Base-by-base conservation (phyloP, 768 basidiomycete species). In the Mycena venus region DNA sequence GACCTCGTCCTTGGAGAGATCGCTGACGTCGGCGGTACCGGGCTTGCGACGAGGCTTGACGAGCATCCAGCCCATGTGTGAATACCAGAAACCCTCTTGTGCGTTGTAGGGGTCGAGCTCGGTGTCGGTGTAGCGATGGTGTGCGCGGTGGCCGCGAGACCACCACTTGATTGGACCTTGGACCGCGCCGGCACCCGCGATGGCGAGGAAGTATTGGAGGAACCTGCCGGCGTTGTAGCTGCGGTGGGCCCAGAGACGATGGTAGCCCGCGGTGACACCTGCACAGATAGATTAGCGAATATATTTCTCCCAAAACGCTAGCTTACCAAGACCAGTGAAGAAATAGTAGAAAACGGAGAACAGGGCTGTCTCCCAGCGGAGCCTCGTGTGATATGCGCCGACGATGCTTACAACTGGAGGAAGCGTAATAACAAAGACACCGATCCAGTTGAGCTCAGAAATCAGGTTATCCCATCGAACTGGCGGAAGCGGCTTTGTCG, bases 141-240 rank as follows among this genome's bases (percentile, higher is more conserved):
- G 97, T 2, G 98, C 97, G 71, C 98, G 95, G 87, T 99, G 98
- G 55, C 96, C 96, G 64, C 98, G 91, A 19, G 93, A 93, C 98
- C 98, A 99, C 98, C 98, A 99, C 83, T 95, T 94, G 85, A 99
- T 97, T n/a, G 97, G 97, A 9, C 97, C 98, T 80, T 99, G 91
- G 44, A 97, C 93, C 7, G 98, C 97, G 53, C 98, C 97, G 2
- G 96, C 93, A 61, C 98, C 98, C 11, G 92, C 89, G 19, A 94
- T 77, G 23, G 96, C 95, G 61, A 99, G 91, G 75, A 90, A 84
- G 80, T 95, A 98, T 81, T 99, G 93, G 14, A 99, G 85, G 14
- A 94, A 92, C 68, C 87, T 88, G 2, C 93, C 92, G 27, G 98
- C 98, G 81, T 98, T 99, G 84, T 98, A 99, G 0, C 95, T 89